A percentile compares a stretch with the other conserved stretches of the same genome.
Evolutionary conservation across 2,329 filamentous ascomycete genomes (phyloP).

Genomic region (Cladosporium sp.): DNA sequence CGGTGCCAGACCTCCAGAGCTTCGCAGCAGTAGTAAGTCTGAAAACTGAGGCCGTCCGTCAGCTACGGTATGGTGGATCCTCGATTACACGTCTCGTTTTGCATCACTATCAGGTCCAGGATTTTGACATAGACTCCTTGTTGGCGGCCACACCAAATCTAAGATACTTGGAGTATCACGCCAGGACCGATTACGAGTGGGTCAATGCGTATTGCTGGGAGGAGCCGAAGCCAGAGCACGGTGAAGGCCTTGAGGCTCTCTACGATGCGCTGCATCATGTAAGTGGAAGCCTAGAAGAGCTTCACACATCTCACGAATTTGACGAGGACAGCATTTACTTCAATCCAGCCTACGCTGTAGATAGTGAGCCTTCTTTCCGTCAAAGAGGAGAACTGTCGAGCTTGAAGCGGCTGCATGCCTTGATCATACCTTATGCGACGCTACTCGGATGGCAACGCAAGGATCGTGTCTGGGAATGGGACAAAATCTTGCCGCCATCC

Average conservation of each 20-base stretch:
- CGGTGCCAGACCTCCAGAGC: not conserved
- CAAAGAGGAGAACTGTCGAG: not conserved
- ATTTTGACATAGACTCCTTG: not conserved
- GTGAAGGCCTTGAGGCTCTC: not conserved
- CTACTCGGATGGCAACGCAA: not conserved
- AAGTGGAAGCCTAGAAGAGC: slow-evolving; percentile 4
- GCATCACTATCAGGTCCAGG: slow-evolving; percentile 1
- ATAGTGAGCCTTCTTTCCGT: not conserved
- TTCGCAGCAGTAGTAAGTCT: not conserved
- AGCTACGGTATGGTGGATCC: slow-evolving; percentile 1
- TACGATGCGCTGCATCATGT: slow-evolving; percentile 6
- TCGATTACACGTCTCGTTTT: slow-evolving; percentile 6
- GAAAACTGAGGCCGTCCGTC: not conserved
- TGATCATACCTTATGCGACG: slow-evolving; percentile 1
- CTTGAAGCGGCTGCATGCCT: not conserved
- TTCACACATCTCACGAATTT: slow-evolving; percentile 1
- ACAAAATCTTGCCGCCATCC: not conserved
- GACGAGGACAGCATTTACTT: slow-evolving; percentile 1
- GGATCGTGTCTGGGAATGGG: not conserved
- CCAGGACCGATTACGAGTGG: not conserved
- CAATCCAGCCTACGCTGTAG: not conserved
- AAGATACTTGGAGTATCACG: slow-evolving; percentile 6
- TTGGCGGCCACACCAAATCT: slow-evolving; percentile 4
- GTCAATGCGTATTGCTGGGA: not conserved
- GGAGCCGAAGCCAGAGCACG: not conserved